These are phyloP conservation scores for Sapria himalayana DNA, from an alignment of 345 rosid genomes.

Conservation along the genomic window DNA sequence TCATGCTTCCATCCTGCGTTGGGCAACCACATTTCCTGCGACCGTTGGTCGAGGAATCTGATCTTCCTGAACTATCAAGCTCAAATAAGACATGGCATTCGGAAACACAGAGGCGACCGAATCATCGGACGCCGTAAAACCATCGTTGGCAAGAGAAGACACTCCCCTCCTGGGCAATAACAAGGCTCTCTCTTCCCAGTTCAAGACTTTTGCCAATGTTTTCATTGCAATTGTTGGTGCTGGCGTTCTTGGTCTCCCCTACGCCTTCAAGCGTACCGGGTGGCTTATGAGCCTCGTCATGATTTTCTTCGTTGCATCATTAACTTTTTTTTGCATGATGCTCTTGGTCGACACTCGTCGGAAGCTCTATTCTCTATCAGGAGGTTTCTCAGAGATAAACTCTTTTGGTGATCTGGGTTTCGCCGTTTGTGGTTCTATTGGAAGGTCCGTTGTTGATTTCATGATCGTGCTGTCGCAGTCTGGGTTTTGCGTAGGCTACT, in stretches of 20 bases:
- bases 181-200: conserved; percentile 29
- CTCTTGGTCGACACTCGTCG: conserved; percentile 58
- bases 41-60: too few species aligned
- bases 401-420: conserved; percentile 83
- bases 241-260: conserved; percentile 80
- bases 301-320: conserved; percentile 32
- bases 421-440: conserved; percentile 47
- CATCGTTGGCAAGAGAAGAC: conserved; percentile 20
- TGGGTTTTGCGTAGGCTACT: conserved; percentile 72
- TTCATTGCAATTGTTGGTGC: conserved; percentile 80
- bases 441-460: conserved; percentile 43
- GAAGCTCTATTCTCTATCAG: conserved; percentile 27
- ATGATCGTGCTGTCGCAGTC: conserved; percentile 51
- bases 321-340: conserved; percentile 61
- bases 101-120: conserved; percentile 20
- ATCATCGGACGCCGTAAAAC: conserved; percentile 17
- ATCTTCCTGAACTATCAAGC: too few species aligned
- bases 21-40: not conserved
- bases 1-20: not conserved
- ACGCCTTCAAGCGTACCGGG: conserved; percentile 71
- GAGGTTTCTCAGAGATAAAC: conserved; percentile 21
- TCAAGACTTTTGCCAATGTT: conserved; percentile 74
- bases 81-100: conserved; percentile 22
- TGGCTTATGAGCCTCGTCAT: conserved; percentile 60
- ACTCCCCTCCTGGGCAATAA: conserved; percentile 43